Evolutionary conservation across 176 grass and related monocot genomes (phyloP).

Genomic region (Panicum miliaceum): DNA sequence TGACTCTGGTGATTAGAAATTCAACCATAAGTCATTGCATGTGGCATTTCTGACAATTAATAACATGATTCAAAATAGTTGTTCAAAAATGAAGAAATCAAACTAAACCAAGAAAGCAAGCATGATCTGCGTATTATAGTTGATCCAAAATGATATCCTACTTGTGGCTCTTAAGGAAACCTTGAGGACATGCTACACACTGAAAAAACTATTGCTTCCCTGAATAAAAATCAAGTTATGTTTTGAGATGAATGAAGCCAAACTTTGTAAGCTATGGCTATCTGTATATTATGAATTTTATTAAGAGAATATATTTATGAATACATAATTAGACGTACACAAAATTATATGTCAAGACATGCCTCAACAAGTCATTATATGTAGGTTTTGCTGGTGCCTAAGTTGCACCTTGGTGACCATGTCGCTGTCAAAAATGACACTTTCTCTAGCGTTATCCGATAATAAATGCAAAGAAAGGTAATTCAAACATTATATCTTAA

Average conservation of each 20-base stretch:
- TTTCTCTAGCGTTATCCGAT: slow-evolving; percentile 1
- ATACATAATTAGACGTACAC: neutral
- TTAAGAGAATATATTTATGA: neutral
- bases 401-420: too few species aligned
- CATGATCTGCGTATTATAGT: neutral
- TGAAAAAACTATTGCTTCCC: neutral
- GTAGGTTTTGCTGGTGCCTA: neutral
- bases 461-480: slow-evolving; percentile 16
- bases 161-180: slow-evolving; percentile 23
- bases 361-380: neutral
- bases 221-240: neutral
- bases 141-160: slow-evolving; percentile 29
- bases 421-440: neutral
- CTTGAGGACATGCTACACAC: neutral
- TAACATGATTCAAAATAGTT: slow-evolving; percentile 13
- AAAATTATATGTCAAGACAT: neutral
- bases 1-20: slow-evolving; percentile 65
- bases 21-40: slow-evolving; percentile 27
- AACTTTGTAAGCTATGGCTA: neutral
- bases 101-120: slow-evolving; percentile 12
- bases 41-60: slow-evolving; percentile 14
- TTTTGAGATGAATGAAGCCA: neutral
- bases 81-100: slow-evolving; percentile 31
- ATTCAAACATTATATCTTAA: slow-evolving; percentile 10
- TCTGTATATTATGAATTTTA: neutral